phyloP scores from a whole-genome alignment of 2,329 filamentous ascomycete genomes.

The Penicillium sp. region DNA sequence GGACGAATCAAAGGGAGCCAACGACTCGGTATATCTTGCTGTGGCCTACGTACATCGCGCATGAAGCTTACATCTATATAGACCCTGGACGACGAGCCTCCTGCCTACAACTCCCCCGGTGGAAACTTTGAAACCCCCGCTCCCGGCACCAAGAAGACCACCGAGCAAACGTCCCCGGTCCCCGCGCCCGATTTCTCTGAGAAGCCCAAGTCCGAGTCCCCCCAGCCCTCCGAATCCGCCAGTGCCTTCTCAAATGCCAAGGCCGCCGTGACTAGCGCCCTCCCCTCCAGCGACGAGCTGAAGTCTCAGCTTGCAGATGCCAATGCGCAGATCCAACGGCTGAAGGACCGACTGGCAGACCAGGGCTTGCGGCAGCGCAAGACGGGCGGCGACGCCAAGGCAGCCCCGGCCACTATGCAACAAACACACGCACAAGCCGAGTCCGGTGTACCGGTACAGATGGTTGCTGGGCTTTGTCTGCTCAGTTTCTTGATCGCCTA shows the following conservation, averaged over 20 bases:
- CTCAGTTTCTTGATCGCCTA: slow-evolving; percentile 93
- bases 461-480: slow-evolving; percentile 82
- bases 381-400: slow-evolving; percentile 60
- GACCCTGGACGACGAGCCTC: slow-evolving; percentile 51
- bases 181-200: slow-evolving; percentile 42
- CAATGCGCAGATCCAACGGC: slow-evolving; percentile 70
- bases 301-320: slow-evolving; percentile 75
- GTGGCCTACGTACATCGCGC: neutral
- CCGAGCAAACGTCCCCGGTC: slow-evolving; percentile 36
- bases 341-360: slow-evolving; percentile 68
- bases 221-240: slow-evolving; percentile 37
- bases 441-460: slow-evolving; percentile 79
- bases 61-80: slow-evolving; percentile 19
- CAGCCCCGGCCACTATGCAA: slow-evolving; percentile 53
- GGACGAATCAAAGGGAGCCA: slow-evolving; percentile 31
- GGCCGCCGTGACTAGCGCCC: slow-evolving; percentile 54
- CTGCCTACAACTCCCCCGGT: slow-evolving; percentile 61
- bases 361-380: slow-evolving; percentile 81
- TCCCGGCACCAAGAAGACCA: slow-evolving; percentile 47
- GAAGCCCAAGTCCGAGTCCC: slow-evolving; percentile 44
- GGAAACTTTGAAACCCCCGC: slow-evolving; percentile 53
- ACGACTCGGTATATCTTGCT: slow-evolving; percentile 40
- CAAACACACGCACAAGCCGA: slow-evolving; percentile 64
- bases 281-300: slow-evolving; percentile 63
- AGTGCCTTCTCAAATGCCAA: slow-evolving; percentile 44